These are phyloP conservation scores for Fistulina hepatica DNA, from an alignment of 1,284 basidiomycete genomes.

Conservation along the genomic window DNA sequence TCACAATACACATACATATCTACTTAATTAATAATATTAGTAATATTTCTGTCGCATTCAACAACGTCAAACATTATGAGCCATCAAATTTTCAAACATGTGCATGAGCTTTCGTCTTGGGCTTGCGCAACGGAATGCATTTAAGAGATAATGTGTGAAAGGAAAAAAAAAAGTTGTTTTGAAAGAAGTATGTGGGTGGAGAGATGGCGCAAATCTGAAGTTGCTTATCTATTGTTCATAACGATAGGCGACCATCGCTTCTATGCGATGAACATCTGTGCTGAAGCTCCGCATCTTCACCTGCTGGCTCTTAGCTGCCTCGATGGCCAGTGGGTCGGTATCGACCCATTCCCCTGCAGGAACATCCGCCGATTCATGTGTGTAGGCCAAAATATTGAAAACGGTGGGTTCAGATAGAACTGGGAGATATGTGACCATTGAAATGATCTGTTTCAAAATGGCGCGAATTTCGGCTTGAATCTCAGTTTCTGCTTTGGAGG, in stretches of 20 bases:
- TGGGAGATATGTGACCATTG: slow-evolving; percentile 90
- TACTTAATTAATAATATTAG: too few species aligned
- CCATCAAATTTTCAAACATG: too few species aligned
- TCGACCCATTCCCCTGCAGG: slow-evolving; percentile 91
- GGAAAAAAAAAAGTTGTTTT: too few species aligned
- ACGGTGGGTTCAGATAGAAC: slow-evolving; percentile 90
- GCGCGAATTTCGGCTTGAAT: slow-evolving; percentile 96
- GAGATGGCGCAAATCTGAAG: too few species aligned
- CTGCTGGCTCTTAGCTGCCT: slow-evolving; percentile 92
- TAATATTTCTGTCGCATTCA: too few species aligned
- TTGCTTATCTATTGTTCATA: slow-evolving; percentile 52
- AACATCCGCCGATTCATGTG: slow-evolving; percentile 75
- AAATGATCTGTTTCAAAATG: slow-evolving; percentile 97
- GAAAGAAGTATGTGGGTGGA: too few species aligned
- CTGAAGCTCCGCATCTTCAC: slow-evolving; percentile 87
- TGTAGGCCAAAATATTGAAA: slow-evolving; percentile 95
- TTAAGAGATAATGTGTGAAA: too few species aligned
- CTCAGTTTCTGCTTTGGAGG: slow-evolving; percentile 74
- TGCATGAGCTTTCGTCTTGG: too few species aligned
- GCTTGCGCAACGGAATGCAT: too few species aligned
- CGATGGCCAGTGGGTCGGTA: slow-evolving; percentile 90
- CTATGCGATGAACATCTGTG: slow-evolving; percentile 84
- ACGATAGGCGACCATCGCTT: slow-evolving; percentile 80
- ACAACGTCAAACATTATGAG: too few species aligned
- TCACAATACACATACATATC: too few species aligned